Evolutionary conservation across 1,139 yeast genomes (phyloP).

Genomic region (Blastobotrys serpentis): DNA sequence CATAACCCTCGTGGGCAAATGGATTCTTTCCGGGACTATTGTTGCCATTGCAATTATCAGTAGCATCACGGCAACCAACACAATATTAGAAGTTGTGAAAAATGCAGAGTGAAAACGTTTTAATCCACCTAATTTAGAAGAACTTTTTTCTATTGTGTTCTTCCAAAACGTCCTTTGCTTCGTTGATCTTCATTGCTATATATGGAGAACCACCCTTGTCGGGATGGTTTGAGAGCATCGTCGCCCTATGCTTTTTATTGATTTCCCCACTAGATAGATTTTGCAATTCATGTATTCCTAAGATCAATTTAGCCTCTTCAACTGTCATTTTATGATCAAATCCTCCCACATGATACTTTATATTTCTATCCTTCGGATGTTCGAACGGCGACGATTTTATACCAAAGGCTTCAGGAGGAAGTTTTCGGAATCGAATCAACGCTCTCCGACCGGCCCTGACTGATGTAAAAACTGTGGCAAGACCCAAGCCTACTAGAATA

Average conservation of each 20-base stretch:
- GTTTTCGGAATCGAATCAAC: slow-evolving; percentile 29
- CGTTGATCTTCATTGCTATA: slow-evolving; percentile 70
- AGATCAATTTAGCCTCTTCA: slow-evolving; percentile 38
- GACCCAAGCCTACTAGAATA: slow-evolving; percentile 27
- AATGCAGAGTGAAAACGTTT: not conserved
- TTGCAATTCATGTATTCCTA: slow-evolving; percentile 31
- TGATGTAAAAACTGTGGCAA: slow-evolving; percentile 28
- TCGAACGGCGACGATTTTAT: slow-evolving; percentile 22
- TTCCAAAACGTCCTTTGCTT: slow-evolving; percentile 67
- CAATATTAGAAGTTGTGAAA: not conserved
- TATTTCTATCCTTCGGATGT: slow-evolving; percentile 14
- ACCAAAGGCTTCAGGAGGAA: slow-evolving; percentile 39
- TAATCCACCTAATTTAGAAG: too few species aligned
- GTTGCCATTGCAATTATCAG: not conserved
- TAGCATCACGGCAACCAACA: not conserved
- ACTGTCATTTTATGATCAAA: slow-evolving; percentile 38
- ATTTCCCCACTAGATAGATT: slow-evolving; percentile 40
- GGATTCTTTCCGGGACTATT: not conserved
- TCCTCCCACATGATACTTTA: slow-evolving; percentile 36
- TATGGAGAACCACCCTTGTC: slow-evolving; percentile 74
- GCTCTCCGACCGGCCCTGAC: slow-evolving; percentile 40
- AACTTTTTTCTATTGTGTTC: slow-evolving; percentile 15
- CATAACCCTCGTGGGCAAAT: too few species aligned
- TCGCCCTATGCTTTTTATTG: slow-evolving; percentile 55
- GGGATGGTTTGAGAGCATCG: slow-evolving; percentile 73